Evolutionary conservation across 805 yeast genomes (phyloP).

Genomic region (Lachancea sp.): DNA sequence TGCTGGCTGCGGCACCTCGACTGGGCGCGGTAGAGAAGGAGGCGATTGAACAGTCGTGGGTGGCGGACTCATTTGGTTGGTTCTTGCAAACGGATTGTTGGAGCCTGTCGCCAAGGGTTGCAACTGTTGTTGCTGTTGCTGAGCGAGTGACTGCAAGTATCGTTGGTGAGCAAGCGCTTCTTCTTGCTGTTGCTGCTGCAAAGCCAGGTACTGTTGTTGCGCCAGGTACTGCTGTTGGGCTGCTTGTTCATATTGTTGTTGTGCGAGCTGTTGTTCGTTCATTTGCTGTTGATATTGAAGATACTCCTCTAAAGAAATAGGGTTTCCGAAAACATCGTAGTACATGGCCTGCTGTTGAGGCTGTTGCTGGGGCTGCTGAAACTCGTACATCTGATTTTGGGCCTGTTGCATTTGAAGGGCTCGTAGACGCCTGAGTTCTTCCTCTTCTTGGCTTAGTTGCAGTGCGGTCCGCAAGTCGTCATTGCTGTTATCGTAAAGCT

Average conservation of each 20-base stretch:
- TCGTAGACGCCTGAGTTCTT: slow-evolving; percentile 27
- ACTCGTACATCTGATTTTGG: slow-evolving; percentile 13
- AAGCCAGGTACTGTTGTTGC: slow-evolving; percentile 23
- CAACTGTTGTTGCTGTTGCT: slow-evolving; percentile 35
- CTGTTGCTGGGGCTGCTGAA: slow-evolving; percentile 24
- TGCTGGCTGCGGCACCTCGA: slow-evolving; percentile 5
- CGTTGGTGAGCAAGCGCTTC: slow-evolving; percentile 29
- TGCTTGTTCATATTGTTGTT: slow-evolving; percentile 21
- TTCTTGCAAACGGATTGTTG: slow-evolving; percentile 68
- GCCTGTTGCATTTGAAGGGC: slow-evolving; percentile 24
- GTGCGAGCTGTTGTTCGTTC: slow-evolving; percentile 13
- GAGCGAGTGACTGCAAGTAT: slow-evolving; percentile 32
- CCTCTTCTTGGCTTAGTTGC: slow-evolving; percentile 29
- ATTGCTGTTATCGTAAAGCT: slow-evolving; percentile 19
- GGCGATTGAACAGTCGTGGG: slow-evolving; percentile 1
- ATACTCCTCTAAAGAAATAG: slow-evolving; percentile 33
- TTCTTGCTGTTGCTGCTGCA: slow-evolving; percentile 26
- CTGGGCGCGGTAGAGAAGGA: slow-evolving; percentile 8
- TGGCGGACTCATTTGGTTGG: slow-evolving; percentile 16
- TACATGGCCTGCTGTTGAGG: slow-evolving; percentile 26
- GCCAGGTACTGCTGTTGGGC: slow-evolving; percentile 23
- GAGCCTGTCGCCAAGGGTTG: slow-evolving; percentile 62
- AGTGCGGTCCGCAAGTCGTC: slow-evolving; percentile 28
- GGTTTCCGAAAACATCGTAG: slow-evolving; percentile 33
- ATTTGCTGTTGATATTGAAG: slow-evolving; percentile 26